Base-by-base conservation (phyloP, 768 basidiomycete genomes). In the Termitomyces sp. region DNA sequence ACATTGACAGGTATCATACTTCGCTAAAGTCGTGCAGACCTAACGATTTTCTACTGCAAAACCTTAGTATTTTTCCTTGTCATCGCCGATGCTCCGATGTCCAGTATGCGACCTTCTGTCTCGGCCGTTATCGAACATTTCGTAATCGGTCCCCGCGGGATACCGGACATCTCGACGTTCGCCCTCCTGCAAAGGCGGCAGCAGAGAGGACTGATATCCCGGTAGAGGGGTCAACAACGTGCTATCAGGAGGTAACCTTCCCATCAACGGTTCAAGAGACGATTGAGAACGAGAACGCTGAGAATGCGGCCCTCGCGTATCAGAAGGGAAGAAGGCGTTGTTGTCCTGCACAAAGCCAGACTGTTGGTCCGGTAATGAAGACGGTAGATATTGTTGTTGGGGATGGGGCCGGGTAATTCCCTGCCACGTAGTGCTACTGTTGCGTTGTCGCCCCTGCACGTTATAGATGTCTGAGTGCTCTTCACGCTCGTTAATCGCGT, bases 191-290 rank as follows among this genome's bases (percentile, higher is more conserved):
- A 72, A 53, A 22, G 72, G 65, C 36, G 72, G 68, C 44, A 76
- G 62, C 56, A 76, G 60, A n/a, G 79, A 68, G 30, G 77, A 65
- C 59, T 79, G 77, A 63, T 85, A 87, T 22, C 84, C 80, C 4
- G 83, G 77, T 20, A 88, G 74, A n/a, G 88, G 86, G 33, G 87
- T 89, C 60, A 90, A 73, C 54, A 90, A 75, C 26, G 85, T 88
- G 70, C 84, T 88, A 64, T 84, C 80, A 32, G 82, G 72, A 18
- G 85, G 82, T 30, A 89, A 74, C 44, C 84, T 77, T 61, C 67
- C 72, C 54, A 72, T 60, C 28, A 65, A 36, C 36, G 57, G 43
- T 24, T 62, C 59, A 28, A 58, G 55, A 51, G 60, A 67, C 60
- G 67, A 61, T 63, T 60, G 56, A 57, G 51, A 62, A 51, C 63